These are phyloP conservation scores for Casaregolazyma suthepensis DNA, from an alignment of 1,139 yeast genomes.

Conservation along the genomic window DNA sequence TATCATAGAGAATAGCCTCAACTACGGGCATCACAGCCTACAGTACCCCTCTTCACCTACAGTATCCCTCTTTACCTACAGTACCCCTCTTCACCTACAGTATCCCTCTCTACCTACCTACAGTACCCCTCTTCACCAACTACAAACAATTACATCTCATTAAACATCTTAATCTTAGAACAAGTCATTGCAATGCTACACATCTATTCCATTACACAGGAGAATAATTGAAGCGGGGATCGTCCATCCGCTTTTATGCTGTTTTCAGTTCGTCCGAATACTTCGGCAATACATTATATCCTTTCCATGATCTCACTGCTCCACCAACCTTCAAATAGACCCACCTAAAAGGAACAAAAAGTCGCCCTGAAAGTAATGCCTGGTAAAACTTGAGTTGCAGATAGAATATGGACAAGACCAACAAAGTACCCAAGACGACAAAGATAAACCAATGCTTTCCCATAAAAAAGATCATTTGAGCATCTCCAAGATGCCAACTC, in stretches of 20 bases:
- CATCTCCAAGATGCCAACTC: constrained; percentile 87
- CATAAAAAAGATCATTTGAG: constrained; percentile 62
- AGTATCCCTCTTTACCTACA: no score
- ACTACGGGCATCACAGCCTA: no score
- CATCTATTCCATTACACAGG: neutral
- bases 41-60: no score
- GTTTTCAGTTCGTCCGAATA: constrained; percentile 5
- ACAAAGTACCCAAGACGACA: constrained; percentile 57
- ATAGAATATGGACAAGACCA: constrained; percentile 52
- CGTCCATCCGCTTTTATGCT: neutral
- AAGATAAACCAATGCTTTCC: constrained; percentile 66
- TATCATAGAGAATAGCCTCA: no score
- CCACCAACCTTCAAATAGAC: neutral
- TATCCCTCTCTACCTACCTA: no score
- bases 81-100: no score
- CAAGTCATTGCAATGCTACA: neutral
- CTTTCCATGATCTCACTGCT: neutral
- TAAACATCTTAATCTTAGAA: neutral
- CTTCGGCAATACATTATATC: constrained; percentile 3
- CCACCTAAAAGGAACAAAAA: constrained; percentile 7
- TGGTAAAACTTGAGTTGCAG: constrained; percentile 42
- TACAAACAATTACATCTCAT: no score
- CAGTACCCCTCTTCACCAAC: neutral
- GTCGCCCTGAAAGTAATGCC: constrained; percentile 14
- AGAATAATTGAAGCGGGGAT: neutral